phyloP scores from a whole-genome alignment of 345 rosid genomes.

The Physaria fendleri region DNA sequence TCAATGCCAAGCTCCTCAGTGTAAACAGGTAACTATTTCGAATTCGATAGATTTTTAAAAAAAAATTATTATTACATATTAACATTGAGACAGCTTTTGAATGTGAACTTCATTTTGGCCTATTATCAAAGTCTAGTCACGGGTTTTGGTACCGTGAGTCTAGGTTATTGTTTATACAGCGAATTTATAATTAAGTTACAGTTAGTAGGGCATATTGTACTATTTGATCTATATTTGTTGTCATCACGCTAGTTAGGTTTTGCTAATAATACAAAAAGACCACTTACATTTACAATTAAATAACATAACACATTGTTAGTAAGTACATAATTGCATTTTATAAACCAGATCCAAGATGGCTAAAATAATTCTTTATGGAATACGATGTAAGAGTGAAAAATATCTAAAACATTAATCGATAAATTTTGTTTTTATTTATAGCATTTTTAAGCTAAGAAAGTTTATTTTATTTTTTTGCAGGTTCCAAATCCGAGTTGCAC shows the following conservation, averaged over 20 bases:
- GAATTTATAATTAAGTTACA: constrained; percentile 3
- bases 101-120: constrained; percentile 9
- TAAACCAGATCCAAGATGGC: constrained; percentile 20
- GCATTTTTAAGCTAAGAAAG: too few species aligned
- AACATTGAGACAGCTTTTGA: too few species aligned
- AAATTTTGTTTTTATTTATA: not conserved
- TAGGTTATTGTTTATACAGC: not conserved
- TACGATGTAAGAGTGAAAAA: not conserved
- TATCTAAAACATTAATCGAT: not conserved
- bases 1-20: constrained; percentile 60
- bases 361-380: not conserved
- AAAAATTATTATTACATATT: too few species aligned
- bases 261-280: not conserved
- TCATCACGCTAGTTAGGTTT: constrained; percentile 12
- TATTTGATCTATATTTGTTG: constrained; percentile 11
- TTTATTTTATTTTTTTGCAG: constrained; percentile 30
- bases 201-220: constrained; percentile 14
- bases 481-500: constrained; percentile 64
- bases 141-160: not conserved
- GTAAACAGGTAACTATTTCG: constrained; percentile 93
- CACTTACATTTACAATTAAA: not conserved
- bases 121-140: constrained; percentile 10
- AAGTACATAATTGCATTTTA: not conserved
- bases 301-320: not conserved
- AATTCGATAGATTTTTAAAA: too few species aligned